These are phyloP conservation scores for Daedaleopsis nitida DNA, from an alignment of 768 basidiomycete genomes.

Conservation along the genomic window DNA sequence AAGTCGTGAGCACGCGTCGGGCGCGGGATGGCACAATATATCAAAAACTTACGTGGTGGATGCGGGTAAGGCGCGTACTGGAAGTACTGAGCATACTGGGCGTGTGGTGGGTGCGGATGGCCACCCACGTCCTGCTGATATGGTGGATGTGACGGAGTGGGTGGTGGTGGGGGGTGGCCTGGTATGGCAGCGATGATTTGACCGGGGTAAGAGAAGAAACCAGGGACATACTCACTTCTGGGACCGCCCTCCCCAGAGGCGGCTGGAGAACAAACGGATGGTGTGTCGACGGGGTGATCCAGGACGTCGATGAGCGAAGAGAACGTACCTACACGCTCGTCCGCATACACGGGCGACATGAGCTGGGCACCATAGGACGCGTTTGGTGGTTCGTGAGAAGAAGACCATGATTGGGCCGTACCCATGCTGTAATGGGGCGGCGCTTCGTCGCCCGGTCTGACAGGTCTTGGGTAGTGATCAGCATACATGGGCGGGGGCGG, in stretches of 20 bases:
- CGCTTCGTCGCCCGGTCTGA: slow-evolving; percentile 22
- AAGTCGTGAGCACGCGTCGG: slow-evolving; percentile 57
- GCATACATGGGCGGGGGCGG: slow-evolving; percentile 28
- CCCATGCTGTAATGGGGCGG: slow-evolving; percentile 30
- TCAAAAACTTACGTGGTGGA: slow-evolving; percentile 22
- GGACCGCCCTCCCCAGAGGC: slow-evolving; percentile 8
- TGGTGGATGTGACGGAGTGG: not conserved
- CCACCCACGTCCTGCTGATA: slow-evolving; percentile 1
- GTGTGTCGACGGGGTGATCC: slow-evolving; percentile 5
- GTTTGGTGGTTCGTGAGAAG: slow-evolving; percentile 38
- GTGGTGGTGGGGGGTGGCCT: slow-evolving; percentile 1
- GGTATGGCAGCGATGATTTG: not conserved
- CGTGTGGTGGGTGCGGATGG: not conserved
- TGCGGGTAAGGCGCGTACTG: slow-evolving; percentile 24
- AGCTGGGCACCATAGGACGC: slow-evolving; percentile 45
- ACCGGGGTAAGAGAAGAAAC: not conserved
- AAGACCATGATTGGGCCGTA: slow-evolving; percentile 26
- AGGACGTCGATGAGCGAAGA: slow-evolving; percentile 1
- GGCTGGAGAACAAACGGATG: slow-evolving; percentile 3
- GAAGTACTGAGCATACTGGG: not conserved
- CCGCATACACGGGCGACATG: slow-evolving; percentile 53
- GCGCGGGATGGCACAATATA: slow-evolving; percentile 34
- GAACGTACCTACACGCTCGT: slow-evolving; percentile 57
- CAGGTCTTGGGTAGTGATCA: slow-evolving; percentile 23
- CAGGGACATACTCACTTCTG: slow-evolving; percentile 13